phyloP scores from a whole-genome alignment of 2,329 filamentous ascomycete genomes.

The Penicillium sp. region DNA sequence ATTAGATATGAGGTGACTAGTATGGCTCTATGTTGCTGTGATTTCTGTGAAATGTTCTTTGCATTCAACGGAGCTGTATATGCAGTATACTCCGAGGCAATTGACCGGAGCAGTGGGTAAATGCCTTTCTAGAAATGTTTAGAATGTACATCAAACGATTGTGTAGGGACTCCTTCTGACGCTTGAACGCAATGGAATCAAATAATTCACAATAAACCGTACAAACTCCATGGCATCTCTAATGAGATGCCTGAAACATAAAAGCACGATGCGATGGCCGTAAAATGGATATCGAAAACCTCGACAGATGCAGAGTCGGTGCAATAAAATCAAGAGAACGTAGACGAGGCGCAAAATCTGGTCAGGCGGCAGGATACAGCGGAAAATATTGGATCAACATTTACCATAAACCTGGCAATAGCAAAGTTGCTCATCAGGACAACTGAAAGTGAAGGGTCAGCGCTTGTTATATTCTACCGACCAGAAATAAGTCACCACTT shows the following conservation, averaged over 20 bases:
- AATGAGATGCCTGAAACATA: not conserved
- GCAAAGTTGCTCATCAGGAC: slow-evolving; percentile 39
- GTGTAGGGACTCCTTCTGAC: not conserved
- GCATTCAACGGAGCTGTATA: not conserved
- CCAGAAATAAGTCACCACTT: slow-evolving; percentile 18
- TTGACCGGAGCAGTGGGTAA: not conserved
- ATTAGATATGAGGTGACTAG: no score
- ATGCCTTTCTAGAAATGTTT: not conserved
- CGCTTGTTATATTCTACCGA: slow-evolving; percentile 15
- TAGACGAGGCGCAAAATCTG: not conserved
- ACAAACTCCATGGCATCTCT: slow-evolving; percentile 7
- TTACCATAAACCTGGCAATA: slow-evolving; percentile 43
- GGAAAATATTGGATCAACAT: slow-evolving; percentile 25
- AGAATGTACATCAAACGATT: not conserved
- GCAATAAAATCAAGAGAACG: not conserved
- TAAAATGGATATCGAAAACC: slow-evolving; percentile 9
- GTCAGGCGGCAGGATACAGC: no score
- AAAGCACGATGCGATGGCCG: not conserved
- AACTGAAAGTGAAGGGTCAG: slow-evolving; percentile 22
- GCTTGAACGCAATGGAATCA: slow-evolving; percentile 15
- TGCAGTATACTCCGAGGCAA: no score
- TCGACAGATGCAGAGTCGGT: slow-evolving; percentile 3
- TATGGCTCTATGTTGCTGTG: not conserved
- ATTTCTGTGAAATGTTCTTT: not conserved
- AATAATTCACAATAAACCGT: slow-evolving; percentile 4